These are phyloP conservation scores for Cynara cardunculus DNA, from an alignment of 129 eudicot genomes.

Conservation along the genomic window DNA sequence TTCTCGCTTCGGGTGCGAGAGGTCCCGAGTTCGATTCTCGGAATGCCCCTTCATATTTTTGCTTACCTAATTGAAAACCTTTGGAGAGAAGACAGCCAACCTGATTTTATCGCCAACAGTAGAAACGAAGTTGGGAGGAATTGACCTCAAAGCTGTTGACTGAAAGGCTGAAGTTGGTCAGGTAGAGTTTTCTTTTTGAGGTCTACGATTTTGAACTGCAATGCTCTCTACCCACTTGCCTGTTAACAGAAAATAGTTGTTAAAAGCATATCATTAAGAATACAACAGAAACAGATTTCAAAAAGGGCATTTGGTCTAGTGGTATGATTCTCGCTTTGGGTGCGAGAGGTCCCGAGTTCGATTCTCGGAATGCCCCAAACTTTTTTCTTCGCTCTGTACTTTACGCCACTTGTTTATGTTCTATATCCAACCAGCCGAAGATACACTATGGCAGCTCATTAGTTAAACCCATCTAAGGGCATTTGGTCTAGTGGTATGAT, in stretches of 20 bases:
- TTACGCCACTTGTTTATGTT: no score
- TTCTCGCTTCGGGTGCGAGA: slow-evolving; percentile 99
- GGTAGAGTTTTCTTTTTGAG: background rate
- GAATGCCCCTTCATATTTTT: slow-evolving; percentile 60
- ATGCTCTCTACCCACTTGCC: background rate
- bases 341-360: slow-evolving; percentile 93
- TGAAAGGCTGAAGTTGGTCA: background rate
- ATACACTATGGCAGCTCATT: no score
- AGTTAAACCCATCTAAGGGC: no score
- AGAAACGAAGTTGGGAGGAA: no score
- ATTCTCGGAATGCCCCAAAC: slow-evolving; percentile 79
- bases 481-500: slow-evolving; percentile 66
- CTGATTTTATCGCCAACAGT: background rate
- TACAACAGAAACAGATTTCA: background rate
- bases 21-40: slow-evolving; percentile 99
- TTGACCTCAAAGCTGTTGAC: no score
- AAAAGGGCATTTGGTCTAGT: slow-evolving; percentile 81
- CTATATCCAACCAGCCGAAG: no score
- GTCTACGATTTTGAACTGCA: background rate
- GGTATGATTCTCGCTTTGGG: slow-evolving; percentile 90
- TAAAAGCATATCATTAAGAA: background rate
- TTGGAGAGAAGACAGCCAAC: background rate
- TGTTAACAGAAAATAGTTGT: background rate
- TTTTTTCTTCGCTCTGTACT: background rate
- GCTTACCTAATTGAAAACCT: background rate